Evolutionary conservation across 1,139 yeast genomes (phyloP), one percentile per base, ranked within the genome.

Genomic region (Scheffersomyces parashehatae): DNA sequence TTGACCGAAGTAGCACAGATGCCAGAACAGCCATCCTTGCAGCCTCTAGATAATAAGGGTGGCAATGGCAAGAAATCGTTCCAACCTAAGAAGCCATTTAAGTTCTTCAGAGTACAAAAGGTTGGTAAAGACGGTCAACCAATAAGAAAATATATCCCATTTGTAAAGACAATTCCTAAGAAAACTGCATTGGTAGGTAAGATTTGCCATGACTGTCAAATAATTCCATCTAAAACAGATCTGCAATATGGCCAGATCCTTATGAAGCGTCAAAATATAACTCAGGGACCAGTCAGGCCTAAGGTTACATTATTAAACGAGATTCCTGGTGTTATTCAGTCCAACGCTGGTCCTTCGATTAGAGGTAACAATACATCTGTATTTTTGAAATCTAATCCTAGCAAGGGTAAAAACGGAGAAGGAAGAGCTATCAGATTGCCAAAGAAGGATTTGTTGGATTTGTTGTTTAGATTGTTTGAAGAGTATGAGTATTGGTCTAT

Each of bases 401-500:
- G 54, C 16, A 67, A 63, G 47, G 58, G 56, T 39, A 77, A 74
- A 54, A 71, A 77, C 48, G 56, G 61, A n/a, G 95, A 88, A 53
- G 95, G 95, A 41, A 85, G 96, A 60, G 96, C 97, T 32, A 89
- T 88, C 51, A 81, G 99, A 64, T 87, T 93, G 85, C 96, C 96
- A 34, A 85, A 88, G 70, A 89, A 88, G 65, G 97, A 90, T 53
- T 79, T 93, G 45, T 79, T 93, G 75, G 97, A 91, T 65, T 70
- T 88, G 54, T 72, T 93, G 51, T 93, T 95, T 78, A 78, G 88
- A 54, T 75, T 93, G 54, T 93, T 93, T 65, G 97, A 90, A 62
- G 95, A 91, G 64, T 90, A 88, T 64, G 98, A 93, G 61, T 93
- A 91, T 65, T 93, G 99, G 99, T 85, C 95, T 9, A 77, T 93